phyloP scores from a whole-genome alignment of 768 basidiomycete species.

The Sistotremastrum suecicum region DNA sequence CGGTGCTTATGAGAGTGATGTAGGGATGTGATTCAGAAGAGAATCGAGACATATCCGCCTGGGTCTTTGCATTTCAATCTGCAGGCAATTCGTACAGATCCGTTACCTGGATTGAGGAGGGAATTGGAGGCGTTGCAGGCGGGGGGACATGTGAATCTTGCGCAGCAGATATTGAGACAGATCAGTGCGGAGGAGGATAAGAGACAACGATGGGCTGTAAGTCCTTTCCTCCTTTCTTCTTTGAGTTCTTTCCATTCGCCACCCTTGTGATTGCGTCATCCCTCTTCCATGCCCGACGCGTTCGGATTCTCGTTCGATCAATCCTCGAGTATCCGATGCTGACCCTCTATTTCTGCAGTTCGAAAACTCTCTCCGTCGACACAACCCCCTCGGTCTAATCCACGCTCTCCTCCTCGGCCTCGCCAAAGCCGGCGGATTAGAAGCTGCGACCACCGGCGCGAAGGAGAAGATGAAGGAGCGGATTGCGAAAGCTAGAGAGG shows the following conservation, averaged over 20 bases:
- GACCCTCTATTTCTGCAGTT: conserved; percentile 32
- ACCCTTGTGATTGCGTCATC: neutral
- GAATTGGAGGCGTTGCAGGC: conserved; percentile 37
- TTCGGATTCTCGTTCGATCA: neutral
- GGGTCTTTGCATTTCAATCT: conserved; percentile 92
- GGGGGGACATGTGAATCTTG: conserved; percentile 16
- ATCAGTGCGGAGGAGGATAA: conserved; percentile 43
- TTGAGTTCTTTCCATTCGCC: conserved; percentile 1
- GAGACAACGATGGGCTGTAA: conserved; percentile 70
- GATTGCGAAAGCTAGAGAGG: conserved; percentile 23
- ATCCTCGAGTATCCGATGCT: conserved; percentile 6
- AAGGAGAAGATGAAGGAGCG: conserved; percentile 29
- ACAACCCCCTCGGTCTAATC: conserved; percentile 76
- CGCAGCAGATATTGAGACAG: conserved; percentile 13
- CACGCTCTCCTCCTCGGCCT: conserved; percentile 61
- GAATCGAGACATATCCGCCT: conserved; percentile 82
- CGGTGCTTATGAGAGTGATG: conserved; percentile 10
- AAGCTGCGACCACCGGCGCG: conserved; percentile 32
- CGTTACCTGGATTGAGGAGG: conserved; percentile 51
- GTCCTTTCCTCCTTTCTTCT: conserved; percentile 16
- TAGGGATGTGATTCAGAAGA: conserved; percentile 71
- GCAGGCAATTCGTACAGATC: conserved; percentile 73
- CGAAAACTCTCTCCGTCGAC: conserved; percentile 74
- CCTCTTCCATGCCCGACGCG: neutral
- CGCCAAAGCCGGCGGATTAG: conserved; percentile 54